Evolutionary conservation across 2,329 filamentous ascomycete genomes (phyloP).

Genomic region (Cercospora nicotianae): DNA sequence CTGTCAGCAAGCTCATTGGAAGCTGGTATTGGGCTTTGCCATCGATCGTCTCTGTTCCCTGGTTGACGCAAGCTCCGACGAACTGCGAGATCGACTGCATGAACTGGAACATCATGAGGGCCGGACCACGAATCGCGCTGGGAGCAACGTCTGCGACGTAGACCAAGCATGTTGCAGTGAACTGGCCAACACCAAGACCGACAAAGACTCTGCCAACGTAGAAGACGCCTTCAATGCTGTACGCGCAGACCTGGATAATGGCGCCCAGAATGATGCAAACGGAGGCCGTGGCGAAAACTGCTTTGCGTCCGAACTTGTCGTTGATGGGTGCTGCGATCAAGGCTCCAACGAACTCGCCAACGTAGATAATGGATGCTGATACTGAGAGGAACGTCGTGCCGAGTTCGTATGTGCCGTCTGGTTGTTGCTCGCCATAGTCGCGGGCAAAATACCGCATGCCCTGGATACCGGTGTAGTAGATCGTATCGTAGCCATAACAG

Average conservation of each 20-base stretch:
- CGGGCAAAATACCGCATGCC: conserved; percentile 26
- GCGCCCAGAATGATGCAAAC: conserved; percentile 25
- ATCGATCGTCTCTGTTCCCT: conserved; percentile 27
- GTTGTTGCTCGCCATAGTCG: conserved; percentile 22
- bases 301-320: conserved; percentile 26
- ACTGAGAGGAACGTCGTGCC: conserved; percentile 27
- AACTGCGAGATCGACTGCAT: conserved; percentile 29
- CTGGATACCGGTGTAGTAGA: conserved; percentile 29
- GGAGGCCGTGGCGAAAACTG: conserved; percentile 25
- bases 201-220: conserved; percentile 27
- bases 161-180: conserved; percentile 27
- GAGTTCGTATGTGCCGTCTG: conserved; percentile 22
- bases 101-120: conserved; percentile 29
- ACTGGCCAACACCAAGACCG: conserved; percentile 26
- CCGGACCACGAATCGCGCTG: conserved; percentile 25
- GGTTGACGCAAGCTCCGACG: conserved; percentile 28
- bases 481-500: conserved; percentile 29
- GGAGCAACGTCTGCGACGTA: conserved; percentile 29
- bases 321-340: conserved; percentile 27
- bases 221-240: conserved; percentile 26
- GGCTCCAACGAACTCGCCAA: conserved; percentile 27
- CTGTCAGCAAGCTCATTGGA: conserved; percentile 20
- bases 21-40: conserved; percentile 26
- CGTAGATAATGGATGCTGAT: conserved; percentile 28
- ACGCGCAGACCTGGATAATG: conserved; percentile 26